Evolutionary conservation across 805 yeast genomes (phyloP).

Genomic region (Kluyveromyces wickerhamii): DNA sequence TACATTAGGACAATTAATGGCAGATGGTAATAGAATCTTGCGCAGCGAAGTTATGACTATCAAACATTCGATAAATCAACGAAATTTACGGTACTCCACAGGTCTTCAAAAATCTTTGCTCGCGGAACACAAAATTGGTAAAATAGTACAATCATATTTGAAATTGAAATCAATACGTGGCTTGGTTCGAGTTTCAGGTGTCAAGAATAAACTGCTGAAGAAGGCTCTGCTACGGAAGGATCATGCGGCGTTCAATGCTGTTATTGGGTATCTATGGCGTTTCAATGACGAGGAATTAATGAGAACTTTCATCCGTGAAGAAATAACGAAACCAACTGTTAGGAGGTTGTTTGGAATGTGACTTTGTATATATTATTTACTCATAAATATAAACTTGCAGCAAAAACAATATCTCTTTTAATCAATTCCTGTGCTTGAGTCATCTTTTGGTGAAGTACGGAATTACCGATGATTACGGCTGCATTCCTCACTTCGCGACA

Average conservation of each 20-base stretch:
- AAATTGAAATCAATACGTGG: constrained; percentile 6
- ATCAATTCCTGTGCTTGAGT: constrained; percentile 87
- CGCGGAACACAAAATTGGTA: not conserved
- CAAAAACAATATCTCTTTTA: constrained; percentile 94
- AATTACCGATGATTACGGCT: constrained; percentile 89
- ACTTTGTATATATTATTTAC: not conserved
- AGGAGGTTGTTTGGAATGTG: constrained; percentile 5
- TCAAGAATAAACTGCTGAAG: constrained; percentile 15
- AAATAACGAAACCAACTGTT: constrained; percentile 12
- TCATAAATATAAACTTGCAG: constrained; percentile 83
- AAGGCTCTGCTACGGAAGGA: constrained; percentile 16
- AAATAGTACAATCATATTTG: constrained; percentile 8
- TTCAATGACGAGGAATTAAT: constrained; percentile 16
- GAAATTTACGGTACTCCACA: not conserved
- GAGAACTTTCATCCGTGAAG: constrained; percentile 13
- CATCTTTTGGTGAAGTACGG: constrained; percentile 84
- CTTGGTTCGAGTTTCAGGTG: constrained; percentile 15
- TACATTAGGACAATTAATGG: not conserved
- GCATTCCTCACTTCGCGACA: constrained; percentile 93
- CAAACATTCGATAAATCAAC: not conserved
- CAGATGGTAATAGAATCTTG: not conserved
- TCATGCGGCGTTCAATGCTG: constrained; percentile 14
- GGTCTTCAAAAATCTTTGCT: constrained; percentile 1
- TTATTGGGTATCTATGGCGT: constrained; percentile 21
- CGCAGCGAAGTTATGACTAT: not conserved